phyloP scores from a whole-genome alignment of 306 rosid genomes.

The Casuarina equisetifolia region DNA sequence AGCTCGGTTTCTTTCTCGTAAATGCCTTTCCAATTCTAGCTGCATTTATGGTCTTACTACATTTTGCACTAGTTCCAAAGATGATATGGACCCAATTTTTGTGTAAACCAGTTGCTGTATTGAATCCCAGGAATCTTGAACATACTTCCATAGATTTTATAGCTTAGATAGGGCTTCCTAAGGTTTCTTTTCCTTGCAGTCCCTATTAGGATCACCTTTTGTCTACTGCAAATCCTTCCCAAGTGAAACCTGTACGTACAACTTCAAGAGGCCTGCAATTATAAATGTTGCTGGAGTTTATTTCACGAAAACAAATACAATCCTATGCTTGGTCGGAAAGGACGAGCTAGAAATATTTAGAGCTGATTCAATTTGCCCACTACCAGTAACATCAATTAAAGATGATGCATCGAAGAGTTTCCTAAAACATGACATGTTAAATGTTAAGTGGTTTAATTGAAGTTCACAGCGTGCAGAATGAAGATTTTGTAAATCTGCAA shows the following conservation, averaged over 20 bases:
- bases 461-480: neutral
- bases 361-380: neutral
- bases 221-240: neutral
- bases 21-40: conserved; percentile 5
- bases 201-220: neutral
- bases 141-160: neutral
- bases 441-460: neutral
- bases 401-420: neutral
- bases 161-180: neutral
- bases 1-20: neutral
- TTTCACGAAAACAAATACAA: neutral
- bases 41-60: neutral
- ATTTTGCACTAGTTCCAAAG: neutral
- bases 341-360: neutral
- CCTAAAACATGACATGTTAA: neutral
- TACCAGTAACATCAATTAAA: neutral
- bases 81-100: neutral
- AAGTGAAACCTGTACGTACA: neutral
- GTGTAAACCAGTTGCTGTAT: neutral
- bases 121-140: neutral
- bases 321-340: neutral
- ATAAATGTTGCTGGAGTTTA: neutral
- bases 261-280: neutral
- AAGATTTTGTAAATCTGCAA: neutral
- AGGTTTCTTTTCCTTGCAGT: neutral